These are phyloP conservation scores for Silene latifolia DNA, from an alignment of 148 eudicot species.

Conservation along the genomic window DNA sequence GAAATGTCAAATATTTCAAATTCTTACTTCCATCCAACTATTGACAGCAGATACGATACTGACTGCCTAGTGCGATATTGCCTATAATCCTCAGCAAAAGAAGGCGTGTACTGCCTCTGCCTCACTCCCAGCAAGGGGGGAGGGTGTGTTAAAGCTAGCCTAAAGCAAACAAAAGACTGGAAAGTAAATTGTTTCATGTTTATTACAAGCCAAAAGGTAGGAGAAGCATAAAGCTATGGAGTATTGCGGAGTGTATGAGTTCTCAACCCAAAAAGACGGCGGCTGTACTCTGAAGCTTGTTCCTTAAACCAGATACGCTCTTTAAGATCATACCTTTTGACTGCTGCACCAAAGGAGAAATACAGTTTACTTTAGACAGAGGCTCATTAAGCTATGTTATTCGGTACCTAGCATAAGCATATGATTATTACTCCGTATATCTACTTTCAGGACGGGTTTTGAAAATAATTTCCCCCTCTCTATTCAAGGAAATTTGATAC, in stretches of 20 bases:
- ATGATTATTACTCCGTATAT: too few species aligned
- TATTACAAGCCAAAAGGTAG: constrained; percentile 22
- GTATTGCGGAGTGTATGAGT: neutral
- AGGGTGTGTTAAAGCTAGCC: neutral
- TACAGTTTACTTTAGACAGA: constrained; percentile 4
- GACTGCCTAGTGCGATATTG: too few species aligned
- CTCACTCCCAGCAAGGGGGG: neutral
- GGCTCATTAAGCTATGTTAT: neutral
- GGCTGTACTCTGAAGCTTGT: neutral
- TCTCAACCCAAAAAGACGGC: constrained; percentile 10
- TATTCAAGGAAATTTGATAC: neutral
- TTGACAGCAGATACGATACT: too few species aligned
- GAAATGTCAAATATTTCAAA: too few species aligned
- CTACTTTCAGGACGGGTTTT: too few species aligned
- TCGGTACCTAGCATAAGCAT: neutral
- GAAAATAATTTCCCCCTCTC: neutral
- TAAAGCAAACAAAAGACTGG: too few species aligned
- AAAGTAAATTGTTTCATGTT: neutral
- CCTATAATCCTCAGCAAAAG: neutral
- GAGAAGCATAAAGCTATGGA: constrained; percentile 10
- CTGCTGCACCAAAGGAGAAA: constrained; percentile 11
- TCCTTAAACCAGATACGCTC: neutral
- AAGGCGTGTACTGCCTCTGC: neutral
- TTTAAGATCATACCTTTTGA: constrained; percentile 19
- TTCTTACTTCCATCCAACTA: too few species aligned